These are phyloP conservation scores for Prorocentrum cordatum DNA, from an alignment of 169 alveolate species.

Conservation along the genomic window DNA sequence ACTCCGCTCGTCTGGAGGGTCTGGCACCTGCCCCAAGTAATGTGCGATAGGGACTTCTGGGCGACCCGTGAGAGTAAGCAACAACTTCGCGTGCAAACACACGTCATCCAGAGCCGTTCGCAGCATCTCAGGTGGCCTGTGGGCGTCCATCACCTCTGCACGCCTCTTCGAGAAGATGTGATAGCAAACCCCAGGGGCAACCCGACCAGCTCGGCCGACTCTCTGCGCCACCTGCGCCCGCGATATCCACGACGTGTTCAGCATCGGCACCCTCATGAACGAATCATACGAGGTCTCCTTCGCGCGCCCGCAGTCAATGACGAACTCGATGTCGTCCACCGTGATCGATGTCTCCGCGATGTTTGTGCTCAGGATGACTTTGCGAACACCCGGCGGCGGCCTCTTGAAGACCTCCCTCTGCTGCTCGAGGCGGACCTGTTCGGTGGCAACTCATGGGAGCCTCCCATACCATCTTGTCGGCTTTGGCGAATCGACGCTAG, in stretches of 20 bases:
- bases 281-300: conserved; percentile 66
- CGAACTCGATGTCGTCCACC: conserved; percentile 83
- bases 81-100: too few species aligned
- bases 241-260: conserved; percentile 64
- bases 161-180: neutral
- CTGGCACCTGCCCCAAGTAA: too few species aligned
- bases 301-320: conserved; percentile 80
- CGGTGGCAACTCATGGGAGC: too few species aligned
- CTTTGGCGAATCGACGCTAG: too few species aligned
- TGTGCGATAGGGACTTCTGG: too few species aligned
- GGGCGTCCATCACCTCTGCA: too few species aligned
- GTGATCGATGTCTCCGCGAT: conserved; percentile 91
- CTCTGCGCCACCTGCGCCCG: conserved; percentile 18
- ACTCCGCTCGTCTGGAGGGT: too few species aligned
- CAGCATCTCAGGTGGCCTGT: too few species aligned
- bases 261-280: conserved; percentile 41
- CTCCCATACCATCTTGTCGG: too few species aligned
- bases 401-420: neutral
- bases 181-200: conserved; percentile 2
- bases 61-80: too few species aligned
- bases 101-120: too few species aligned
- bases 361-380: conserved; percentile 86
- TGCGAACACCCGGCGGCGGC: conserved; percentile 51
- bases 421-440: neutral
- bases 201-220: conserved; percentile 68